Base-by-base conservation (phyloP, 495 filamentous ascomycete species). In the Penicillium malachiteum region DNA sequence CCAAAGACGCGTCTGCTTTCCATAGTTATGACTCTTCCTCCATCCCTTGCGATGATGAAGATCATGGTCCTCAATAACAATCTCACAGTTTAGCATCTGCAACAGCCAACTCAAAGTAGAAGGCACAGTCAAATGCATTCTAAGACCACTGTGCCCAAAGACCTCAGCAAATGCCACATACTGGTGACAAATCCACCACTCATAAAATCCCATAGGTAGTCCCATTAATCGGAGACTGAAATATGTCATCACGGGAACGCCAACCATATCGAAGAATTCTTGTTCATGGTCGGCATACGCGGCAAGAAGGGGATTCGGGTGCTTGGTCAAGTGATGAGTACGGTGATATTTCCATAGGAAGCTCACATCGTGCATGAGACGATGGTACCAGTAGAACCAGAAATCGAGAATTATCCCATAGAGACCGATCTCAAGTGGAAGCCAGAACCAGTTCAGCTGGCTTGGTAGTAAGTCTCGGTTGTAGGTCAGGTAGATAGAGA, bases 401-500 rank as follows among this genome's bases (percentile, higher is more conserved):
- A 76, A 76, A 58, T 76, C 73, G 50, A 76, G 73, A 18, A 76
- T 58, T 16, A 75, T 69, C 4, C 69, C 71, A 43, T 76, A 76
- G 0, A 76, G 58, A 3, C 73, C 73, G 18, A 73, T 71, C 43
- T 75, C 60, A 7, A 76, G 61, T 1, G 69, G 67, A 3, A 76
- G 69, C 67, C 67, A 72, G 18, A 17, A 44, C 69, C 69, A 76
- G 52, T 90, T 84, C 68, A 76, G 89, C 3, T 57, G 31, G 2
- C 52, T 55, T 12, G 68, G 68, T 0, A 62, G 46, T 7, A 48
- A 46, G 35, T 60, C 48, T 13, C 51, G 51, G 53, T 63, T 63
- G 21, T 70, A 70, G 35, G 63, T 59, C 7, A 70, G 50, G 57
- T 59, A 65, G 30, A 58, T 52, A 5, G 68, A 59, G 21, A 70